These are phyloP conservation scores for Cutaneotrichosporon arboriforme DNA, from an alignment of 1,284 basidiomycete genomes.

Conservation along the genomic window DNA sequence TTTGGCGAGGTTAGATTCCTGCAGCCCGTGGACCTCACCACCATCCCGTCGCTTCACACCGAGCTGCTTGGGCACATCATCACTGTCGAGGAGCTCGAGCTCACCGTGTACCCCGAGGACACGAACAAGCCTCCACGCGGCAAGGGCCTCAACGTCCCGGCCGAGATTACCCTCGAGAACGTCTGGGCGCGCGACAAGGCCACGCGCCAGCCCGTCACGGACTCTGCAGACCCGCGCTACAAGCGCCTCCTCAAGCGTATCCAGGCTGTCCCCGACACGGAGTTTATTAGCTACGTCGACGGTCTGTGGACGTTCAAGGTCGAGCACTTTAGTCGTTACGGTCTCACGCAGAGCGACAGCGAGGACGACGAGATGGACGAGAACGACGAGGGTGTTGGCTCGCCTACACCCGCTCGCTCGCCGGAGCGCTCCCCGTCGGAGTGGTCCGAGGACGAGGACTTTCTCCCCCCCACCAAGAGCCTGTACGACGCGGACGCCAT, in stretches of 20 bases:
- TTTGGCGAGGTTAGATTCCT: constrained; percentile 88
- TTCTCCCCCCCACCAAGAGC: constrained; percentile 37
- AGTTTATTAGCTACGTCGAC: constrained; percentile 72
- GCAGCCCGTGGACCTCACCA: constrained; percentile 86
- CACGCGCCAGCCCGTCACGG: constrained; percentile 82
- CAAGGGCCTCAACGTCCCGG: constrained; percentile 81
- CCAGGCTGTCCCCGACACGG: constrained; percentile 76
- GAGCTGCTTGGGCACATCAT: constrained; percentile 76
- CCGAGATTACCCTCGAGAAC: constrained; percentile 69
- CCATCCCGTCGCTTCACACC: constrained; percentile 69
- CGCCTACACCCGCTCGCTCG: constrained; percentile 11
- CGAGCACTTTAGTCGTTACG: constrained; percentile 68
- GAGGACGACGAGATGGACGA: constrained; percentile 23
- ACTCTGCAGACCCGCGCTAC: constrained; percentile 65
- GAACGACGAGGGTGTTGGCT: constrained; percentile 10
- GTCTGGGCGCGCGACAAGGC: constrained; percentile 92
- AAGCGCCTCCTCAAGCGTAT: constrained; percentile 76
- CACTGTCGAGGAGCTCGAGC: constrained; percentile 84
- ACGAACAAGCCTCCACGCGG: constrained; percentile 74
- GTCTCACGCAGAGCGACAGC: constrained; percentile 42
- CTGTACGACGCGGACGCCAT: constrained; percentile 26
- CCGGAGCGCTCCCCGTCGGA: background rate
- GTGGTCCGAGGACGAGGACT: constrained; percentile 31
- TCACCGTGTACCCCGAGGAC: constrained; percentile 86
- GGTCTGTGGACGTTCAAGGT: constrained; percentile 93